These are phyloP conservation scores for Smallanthus sonchifolius DNA, from an alignment of 129 eudicot genomes.

Conservation along the genomic window DNA sequence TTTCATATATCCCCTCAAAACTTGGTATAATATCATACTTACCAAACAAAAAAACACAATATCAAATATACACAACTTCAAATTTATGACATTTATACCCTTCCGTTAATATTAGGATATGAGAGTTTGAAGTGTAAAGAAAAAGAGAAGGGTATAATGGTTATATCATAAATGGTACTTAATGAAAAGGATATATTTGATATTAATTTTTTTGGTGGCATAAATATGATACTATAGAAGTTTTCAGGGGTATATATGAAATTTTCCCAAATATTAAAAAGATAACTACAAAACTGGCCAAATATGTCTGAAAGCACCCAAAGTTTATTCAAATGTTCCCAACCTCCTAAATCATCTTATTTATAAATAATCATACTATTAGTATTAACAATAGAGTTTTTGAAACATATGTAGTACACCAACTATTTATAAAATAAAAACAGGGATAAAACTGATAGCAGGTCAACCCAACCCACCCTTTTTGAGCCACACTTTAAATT, in stretches of 20 bases:
- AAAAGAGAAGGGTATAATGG: too few relatives aligned
- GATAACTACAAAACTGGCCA: not conserved
- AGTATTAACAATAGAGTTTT: not conserved
- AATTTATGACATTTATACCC: not conserved
- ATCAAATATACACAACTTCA: not conserved
- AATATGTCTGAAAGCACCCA: conserved; percentile 1
- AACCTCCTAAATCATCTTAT: not conserved
- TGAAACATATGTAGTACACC: not conserved
- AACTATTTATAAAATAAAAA: not conserved
- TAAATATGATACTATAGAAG: too few relatives aligned
- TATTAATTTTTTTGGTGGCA: too few relatives aligned
- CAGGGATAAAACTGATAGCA: not conserved
- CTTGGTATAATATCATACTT: not conserved
- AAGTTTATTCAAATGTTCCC: not conserved
- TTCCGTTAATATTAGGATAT: not conserved
- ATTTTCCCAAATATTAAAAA: too few relatives aligned
- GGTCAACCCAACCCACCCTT: not conserved
- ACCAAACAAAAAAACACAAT: not conserved
- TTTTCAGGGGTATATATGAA: too few relatives aligned
- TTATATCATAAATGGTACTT: too few relatives aligned
- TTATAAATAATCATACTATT: not conserved
- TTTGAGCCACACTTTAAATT: not conserved
- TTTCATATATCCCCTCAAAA: not conserved
- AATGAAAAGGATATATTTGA: not conserved
- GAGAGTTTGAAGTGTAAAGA: too few relatives aligned